Conservation (phyloP, 352 stramenopile species). For the Peronospora farinosa region DNA sequence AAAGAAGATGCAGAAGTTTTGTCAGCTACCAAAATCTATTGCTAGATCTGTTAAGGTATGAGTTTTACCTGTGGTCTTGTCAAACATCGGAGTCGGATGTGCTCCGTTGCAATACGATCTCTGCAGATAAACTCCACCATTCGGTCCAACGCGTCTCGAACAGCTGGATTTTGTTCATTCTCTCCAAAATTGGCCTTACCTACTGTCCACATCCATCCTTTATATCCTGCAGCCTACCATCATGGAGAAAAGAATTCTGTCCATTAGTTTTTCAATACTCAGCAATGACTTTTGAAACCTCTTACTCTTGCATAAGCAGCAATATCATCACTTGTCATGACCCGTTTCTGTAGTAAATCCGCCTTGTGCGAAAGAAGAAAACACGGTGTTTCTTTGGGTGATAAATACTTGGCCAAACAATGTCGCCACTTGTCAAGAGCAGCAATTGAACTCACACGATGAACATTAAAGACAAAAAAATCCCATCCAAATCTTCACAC, state of each 20-base stretch:
- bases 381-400: constrained; percentile 67
- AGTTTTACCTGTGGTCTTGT: constrained; percentile 22
- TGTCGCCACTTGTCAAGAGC: constrained; percentile 82
- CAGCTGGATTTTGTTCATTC: constrained; percentile 72
- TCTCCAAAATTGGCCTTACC: constrained; percentile 68
- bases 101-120: constrained; percentile 31
- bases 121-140: constrained; percentile 64
- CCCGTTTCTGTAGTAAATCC: constrained; percentile 74
- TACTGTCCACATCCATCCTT: constrained; percentile 83
- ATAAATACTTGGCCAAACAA: constrained; percentile 62
- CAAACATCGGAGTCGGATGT: constrained; percentile 26
- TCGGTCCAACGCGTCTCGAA: constrained; percentile 62
- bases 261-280: too few relatives aligned
- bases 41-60: neutral
- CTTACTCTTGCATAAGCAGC: constrained; percentile 54
- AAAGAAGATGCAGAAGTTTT: constrained; percentile 1
- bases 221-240: constrained; percentile 53
- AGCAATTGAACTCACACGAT: constrained; percentile 81
- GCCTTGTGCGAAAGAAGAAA: constrained; percentile 81
- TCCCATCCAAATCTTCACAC: constrained; percentile 71
- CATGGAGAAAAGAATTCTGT: too few relatives aligned
- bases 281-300: neutral
- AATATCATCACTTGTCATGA: constrained; percentile 85
- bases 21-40: neutral
- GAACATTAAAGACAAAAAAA: constrained; percentile 88